Evolutionary conservation across 345 rosid genomes (phyloP).

Genomic region (Melaleuca quinquenervia): DNA sequence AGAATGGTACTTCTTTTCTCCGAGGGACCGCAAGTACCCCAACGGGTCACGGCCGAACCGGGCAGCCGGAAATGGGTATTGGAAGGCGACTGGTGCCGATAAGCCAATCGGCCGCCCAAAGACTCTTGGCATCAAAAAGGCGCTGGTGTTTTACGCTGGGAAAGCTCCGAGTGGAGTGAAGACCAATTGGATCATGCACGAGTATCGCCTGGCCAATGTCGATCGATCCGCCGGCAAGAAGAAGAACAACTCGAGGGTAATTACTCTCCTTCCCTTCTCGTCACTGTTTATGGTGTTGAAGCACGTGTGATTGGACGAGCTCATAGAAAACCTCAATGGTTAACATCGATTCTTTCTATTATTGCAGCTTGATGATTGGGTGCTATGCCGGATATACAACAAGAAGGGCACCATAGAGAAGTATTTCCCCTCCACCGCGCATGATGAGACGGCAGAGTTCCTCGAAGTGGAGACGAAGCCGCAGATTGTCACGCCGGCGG

Average conservation of each 20-base stretch:
- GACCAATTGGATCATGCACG: constrained; percentile 99
- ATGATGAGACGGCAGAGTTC: background rate
- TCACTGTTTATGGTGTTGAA: background rate
- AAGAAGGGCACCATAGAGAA: constrained; percentile 72
- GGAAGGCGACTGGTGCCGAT: constrained; percentile 98
- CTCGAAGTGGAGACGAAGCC: constrained; percentile 32
- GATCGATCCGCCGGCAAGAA: constrained; percentile 66
- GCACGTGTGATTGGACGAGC: background rate
- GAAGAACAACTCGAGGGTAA: constrained; percentile 48
- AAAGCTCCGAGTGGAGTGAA: constrained; percentile 81
- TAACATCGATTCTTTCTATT: background rate
- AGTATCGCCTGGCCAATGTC: constrained; percentile 79
- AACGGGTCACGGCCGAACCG: constrained; percentile 91
- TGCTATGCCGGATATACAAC: constrained; percentile 70
- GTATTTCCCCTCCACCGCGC: constrained; percentile 12
- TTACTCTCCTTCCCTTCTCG: background rate
- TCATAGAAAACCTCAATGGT: background rate
- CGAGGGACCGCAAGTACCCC: constrained; percentile 84
- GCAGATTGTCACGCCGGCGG: background rate
- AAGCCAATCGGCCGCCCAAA: constrained; percentile 84
- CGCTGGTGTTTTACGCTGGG: constrained; percentile 83
- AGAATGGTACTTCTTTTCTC: constrained; percentile 96
- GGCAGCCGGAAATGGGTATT: constrained; percentile 82
- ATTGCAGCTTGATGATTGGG: constrained; percentile 84
- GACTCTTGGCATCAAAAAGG: constrained; percentile 69